A percentile compares a stretch with the other conserved stretches of the same genome.
Evolutionary conservation across 1,139 yeast species (phyloP).

Genomic region (Kodamaea plutei): DNA sequence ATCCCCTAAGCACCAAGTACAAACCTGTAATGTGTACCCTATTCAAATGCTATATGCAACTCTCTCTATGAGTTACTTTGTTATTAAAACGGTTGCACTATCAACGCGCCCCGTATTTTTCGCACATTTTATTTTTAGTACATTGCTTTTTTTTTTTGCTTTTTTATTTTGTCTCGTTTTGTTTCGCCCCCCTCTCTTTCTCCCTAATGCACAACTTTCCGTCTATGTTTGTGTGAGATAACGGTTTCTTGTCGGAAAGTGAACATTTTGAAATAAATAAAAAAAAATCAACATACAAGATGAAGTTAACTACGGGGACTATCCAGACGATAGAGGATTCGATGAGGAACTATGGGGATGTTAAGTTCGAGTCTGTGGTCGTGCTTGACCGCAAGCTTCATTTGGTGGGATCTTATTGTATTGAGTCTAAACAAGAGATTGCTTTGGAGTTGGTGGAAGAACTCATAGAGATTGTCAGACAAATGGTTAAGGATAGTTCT

Average conservation of each 20-base stretch:
- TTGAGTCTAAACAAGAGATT: background rate
- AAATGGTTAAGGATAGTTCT: too few species aligned
- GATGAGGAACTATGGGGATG: conserved; percentile 4
- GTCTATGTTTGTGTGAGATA: too few species aligned
- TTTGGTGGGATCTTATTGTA: conserved; percentile 4
- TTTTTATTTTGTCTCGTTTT: too few species aligned
- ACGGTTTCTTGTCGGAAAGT: too few species aligned
- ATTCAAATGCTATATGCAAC: background rate
- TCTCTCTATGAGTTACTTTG: background rate
- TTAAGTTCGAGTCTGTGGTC: conserved; percentile 5
- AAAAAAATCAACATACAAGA: too few species aligned
- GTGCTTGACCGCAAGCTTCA: conserved; percentile 3
- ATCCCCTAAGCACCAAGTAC: background rate
- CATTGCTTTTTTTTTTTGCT: too few species aligned
- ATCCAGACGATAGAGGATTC: conserved; percentile 3
- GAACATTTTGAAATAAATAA: too few species aligned
- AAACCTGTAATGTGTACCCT: too few species aligned
- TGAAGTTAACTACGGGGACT: conserved; percentile 1
- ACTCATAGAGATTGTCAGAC: too few species aligned
- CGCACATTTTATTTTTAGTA: too few species aligned
- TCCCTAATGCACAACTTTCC: too few species aligned
- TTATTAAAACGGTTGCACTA: background rate
- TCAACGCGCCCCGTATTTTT: conserved; percentile 1
- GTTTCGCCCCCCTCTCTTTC: too few species aligned
- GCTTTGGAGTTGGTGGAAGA: background rate